Conservation (phyloP, 2,329 filamentous ascomycete genomes). For the Nemania sp. region DNA sequence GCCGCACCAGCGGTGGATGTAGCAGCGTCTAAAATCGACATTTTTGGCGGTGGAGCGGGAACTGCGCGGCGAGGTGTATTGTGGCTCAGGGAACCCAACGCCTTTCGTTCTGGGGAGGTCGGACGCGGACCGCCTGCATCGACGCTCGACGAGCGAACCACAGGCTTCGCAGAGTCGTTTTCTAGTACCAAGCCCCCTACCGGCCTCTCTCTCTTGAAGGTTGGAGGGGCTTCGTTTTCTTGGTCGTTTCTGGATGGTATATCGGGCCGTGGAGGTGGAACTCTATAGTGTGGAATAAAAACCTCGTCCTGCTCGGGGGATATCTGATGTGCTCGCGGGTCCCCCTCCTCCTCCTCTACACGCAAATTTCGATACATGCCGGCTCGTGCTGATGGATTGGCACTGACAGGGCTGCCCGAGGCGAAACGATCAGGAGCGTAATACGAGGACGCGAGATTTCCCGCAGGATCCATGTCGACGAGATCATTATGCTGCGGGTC, state of each 20-base stretch:
- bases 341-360: slow-evolving; percentile 41
- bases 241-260: slow-evolving; percentile 73
- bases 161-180: slow-evolving; percentile 57
- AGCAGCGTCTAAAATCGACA: slow-evolving; percentile 92
- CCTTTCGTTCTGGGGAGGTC: slow-evolving; percentile 60
- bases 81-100: slow-evolving; percentile 57
- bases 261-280: slow-evolving; percentile 59
- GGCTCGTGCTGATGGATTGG: slow-evolving; percentile 49
- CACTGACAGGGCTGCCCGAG: slow-evolving; percentile 63
- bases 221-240: slow-evolving; percentile 79
- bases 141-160: slow-evolving; percentile 54
- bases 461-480: slow-evolving; percentile 44
- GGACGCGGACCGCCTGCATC: slow-evolving; percentile 47
- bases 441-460: slow-evolving; percentile 48
- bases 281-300: slow-evolving; percentile 59
- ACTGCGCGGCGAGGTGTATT: slow-evolving; percentile 80
- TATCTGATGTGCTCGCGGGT: slow-evolving; percentile 25
- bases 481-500: slow-evolving; percentile 44
- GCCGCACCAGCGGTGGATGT: slow-evolving; percentile 82
- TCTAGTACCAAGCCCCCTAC: slow-evolving; percentile 59
- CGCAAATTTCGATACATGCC: slow-evolving; percentile 47
- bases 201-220: slow-evolving; percentile 66
- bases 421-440: slow-evolving; percentile 55
- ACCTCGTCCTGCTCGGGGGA: slow-evolving; percentile 46
- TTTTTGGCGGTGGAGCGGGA: slow-evolving; percentile 86